Evolutionary conservation across 2,329 filamentous ascomycete species (phyloP), one percentile per base, ranked within the genome.

Genomic region (Fusarium sp.): DNA sequence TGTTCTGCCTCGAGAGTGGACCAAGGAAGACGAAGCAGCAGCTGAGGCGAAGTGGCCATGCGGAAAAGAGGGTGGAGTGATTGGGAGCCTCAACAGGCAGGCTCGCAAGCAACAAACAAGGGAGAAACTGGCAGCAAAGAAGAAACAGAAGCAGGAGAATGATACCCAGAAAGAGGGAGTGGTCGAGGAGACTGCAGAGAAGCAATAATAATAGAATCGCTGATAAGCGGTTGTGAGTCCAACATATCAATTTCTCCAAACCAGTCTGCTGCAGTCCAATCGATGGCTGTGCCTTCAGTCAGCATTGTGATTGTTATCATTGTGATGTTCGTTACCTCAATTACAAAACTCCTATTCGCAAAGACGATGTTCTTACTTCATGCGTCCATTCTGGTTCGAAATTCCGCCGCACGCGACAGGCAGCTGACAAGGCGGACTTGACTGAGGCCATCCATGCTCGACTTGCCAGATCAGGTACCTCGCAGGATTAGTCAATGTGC

Each of bases 1-100:
- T 0, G 86, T 96, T 6, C 83, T 99, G 68, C 96, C 96, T n/a
- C 88, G 91, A 47, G 91, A 93, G 71, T 99, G 96, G 96, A 91
- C 86, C 1, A 92, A 90, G 40, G 93, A 93, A 68, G 94, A 97
- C 74, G 96, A 99, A 83, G 88, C 88, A 37, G 87, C 87, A 35
- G 91, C 91, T 57, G 83, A 88, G 73, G 85, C 88, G 59, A 89
- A 87, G 71, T 94, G 91, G 89, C 90, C 91, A 1, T 88, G 89
- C 59, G 87, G 86, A 32, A 83, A 85, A 43, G 87, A 89, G 77
- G 84, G 79, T 60, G 85, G 83, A 71, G 85, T 88, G 21, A 88
- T 89, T 65, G 88, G 87, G 37, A 86, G 83, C 59, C 72, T 89
- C 32, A 86, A 88, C 73, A 88, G 89, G 79, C 84, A 86, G 54